phyloP scores from a whole-genome alignment of 192 early-diverging fungal genomes.

The Coemansia sp. region DNA sequence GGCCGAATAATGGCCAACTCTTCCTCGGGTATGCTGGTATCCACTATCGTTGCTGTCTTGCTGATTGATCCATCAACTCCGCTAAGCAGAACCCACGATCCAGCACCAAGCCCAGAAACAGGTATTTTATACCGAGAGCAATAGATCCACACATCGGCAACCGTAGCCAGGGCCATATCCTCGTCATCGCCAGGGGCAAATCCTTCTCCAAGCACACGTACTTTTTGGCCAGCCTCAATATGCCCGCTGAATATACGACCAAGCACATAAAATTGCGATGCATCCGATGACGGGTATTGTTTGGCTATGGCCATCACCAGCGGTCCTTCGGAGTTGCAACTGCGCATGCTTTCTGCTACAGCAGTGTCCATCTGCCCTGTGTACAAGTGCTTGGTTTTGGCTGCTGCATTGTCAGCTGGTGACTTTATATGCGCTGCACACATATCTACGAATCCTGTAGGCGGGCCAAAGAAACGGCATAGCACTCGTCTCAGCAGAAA shows the following conservation, averaged over 20 bases:
- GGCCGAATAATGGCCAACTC: slow-evolving; percentile 82
- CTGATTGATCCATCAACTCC: slow-evolving; percentile 92
- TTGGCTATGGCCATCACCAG: slow-evolving; percentile 92
- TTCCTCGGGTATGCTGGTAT: slow-evolving; percentile 56
- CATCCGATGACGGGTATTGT: slow-evolving; percentile 83
- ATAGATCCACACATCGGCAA: slow-evolving; percentile 70
- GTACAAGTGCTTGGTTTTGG: slow-evolving; percentile 62
- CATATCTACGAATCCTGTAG: slow-evolving; percentile 91
- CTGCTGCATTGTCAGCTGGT: slow-evolving; percentile 70
- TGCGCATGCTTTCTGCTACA: slow-evolving; percentile 66
- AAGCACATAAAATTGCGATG: slow-evolving; percentile 82
- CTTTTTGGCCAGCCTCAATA: slow-evolving; percentile 68
- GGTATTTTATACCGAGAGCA: slow-evolving; percentile 79
- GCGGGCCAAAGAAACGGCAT: slow-evolving; percentile 86
- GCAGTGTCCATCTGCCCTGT: slow-evolving; percentile 61
- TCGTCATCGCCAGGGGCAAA: slow-evolving; percentile 92
- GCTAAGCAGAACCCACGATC: slow-evolving; percentile 84
- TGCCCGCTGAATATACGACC: slow-evolving; percentile 95
- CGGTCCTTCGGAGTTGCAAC: slow-evolving; percentile 85
- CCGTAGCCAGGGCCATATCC: slow-evolving; percentile 78
- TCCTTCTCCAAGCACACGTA: slow-evolving; percentile 88
- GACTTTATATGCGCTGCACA: slow-evolving; percentile 72
- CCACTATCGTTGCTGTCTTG: slow-evolving; percentile 93
- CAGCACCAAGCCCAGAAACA: slow-evolving; percentile 75
- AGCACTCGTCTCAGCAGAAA: slow-evolving; percentile 79